phyloP scores from a whole-genome alignment of 2,329 filamentous ascomycete species.

The Pestalotiopsis sp. region DNA sequence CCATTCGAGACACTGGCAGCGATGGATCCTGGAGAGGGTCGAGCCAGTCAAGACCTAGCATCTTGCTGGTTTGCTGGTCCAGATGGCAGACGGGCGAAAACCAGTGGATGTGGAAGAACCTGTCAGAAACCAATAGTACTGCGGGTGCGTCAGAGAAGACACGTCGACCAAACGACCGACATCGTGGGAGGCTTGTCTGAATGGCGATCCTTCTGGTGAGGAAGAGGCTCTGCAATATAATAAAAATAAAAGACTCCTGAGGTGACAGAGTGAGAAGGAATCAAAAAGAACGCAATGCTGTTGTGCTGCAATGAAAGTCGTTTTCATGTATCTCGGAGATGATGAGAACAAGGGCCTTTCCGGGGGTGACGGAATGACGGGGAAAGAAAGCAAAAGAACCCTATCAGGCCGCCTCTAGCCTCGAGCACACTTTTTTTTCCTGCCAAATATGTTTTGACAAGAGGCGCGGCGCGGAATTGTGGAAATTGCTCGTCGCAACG shows the following conservation, averaged over 20 bases:
- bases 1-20: conserved; percentile 13
- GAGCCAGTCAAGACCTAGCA: conserved; percentile 1
- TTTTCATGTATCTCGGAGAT: conserved; percentile 11
- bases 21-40: conserved; percentile 7
- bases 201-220: background rate
- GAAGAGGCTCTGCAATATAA: background rate
- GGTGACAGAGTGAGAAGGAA: background rate
- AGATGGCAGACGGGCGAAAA: background rate
- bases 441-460: background rate
- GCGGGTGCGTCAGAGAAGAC: background rate
- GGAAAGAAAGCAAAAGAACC: conserved; percentile 5
- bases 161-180: background rate
- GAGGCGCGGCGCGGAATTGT: conserved; percentile 8
- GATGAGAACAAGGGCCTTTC: background rate
- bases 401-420: conserved; percentile 1
- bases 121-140: background rate
- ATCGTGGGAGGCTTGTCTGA: background rate
- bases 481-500: background rate
- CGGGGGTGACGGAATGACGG: background rate
- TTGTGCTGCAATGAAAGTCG: background rate
- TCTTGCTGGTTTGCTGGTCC: background rate
- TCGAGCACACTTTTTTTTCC: background rate
- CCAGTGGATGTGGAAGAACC: background rate
- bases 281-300: background rate
- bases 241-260: background rate